phyloP scores from a whole-genome alignment of 345 rosid genomes.

The Eucalyptus erythrocorys region DNA sequence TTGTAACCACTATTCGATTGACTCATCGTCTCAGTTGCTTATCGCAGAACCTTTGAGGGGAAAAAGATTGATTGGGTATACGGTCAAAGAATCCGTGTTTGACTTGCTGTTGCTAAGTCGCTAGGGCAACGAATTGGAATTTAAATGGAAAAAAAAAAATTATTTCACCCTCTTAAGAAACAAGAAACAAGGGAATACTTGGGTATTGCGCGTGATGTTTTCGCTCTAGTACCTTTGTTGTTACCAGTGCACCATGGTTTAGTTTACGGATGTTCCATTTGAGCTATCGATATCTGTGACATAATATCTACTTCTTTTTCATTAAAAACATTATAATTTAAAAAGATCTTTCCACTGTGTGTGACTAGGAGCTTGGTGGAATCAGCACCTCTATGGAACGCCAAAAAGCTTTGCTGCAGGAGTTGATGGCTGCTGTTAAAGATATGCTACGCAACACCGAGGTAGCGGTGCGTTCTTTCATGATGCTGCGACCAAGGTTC shows the following conservation, averaged over 20 bases:
- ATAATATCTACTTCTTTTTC: neutral
- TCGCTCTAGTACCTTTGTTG: neutral
- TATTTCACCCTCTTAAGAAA: neutral
- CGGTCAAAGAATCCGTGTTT: neutral
- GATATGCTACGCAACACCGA: constrained; percentile 81
- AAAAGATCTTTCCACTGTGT: neutral
- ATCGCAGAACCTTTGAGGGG: neutral
- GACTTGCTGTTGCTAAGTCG: neutral
- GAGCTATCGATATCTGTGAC: neutral
- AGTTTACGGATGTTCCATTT: neutral
- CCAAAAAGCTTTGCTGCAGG: constrained; percentile 69
- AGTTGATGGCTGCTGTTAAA: constrained; percentile 70
- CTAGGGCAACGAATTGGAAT: neutral
- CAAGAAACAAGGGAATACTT: neutral
- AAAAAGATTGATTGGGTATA: neutral
- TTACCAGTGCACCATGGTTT: neutral
- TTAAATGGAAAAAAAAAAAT: neutral
- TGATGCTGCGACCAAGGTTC: constrained; percentile 72
- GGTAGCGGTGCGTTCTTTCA: constrained; percentile 81
- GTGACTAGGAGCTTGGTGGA: constrained; percentile 85
- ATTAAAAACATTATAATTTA: neutral
- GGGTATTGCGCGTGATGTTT: neutral
- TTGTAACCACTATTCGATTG: neutral
- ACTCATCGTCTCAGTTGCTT: neutral
- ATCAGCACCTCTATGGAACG: constrained; percentile 67